Percentiles rank a stretch among this genome's conserved stretches.
These are phyloP conservation scores for Leccinum pachyderme DNA, from an alignment of 1,284 basidiomycete genomes.

Conservation along the genomic window DNA sequence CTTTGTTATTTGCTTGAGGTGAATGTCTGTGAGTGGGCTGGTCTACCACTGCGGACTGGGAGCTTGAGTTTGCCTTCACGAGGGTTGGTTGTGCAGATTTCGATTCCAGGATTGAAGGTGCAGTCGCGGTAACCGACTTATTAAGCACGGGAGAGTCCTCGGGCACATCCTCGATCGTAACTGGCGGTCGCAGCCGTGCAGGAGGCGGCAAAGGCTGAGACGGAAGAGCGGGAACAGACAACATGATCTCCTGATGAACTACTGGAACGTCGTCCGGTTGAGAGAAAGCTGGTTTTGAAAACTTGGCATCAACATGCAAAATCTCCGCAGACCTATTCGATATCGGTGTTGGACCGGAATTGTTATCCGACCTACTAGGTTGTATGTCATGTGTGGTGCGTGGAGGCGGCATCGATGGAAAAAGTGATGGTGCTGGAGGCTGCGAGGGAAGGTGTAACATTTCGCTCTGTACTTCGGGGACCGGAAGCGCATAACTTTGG, in stretches of 20 bases:
- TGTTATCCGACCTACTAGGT: constrained; percentile 4
- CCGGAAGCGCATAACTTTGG: background rate
- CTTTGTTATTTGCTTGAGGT: constrained; percentile 25
- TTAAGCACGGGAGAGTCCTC: constrained; percentile 21
- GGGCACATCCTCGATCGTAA: constrained; percentile 31
- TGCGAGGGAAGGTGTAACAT: constrained; percentile 27
- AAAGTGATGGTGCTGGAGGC: background rate
- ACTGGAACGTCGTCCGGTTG: constrained; percentile 7
- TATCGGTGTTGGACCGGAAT: background rate
- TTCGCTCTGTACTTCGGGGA: constrained; percentile 24
- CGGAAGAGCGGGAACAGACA: constrained; percentile 6
- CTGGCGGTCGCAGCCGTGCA: constrained; percentile 24
- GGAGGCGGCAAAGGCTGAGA: constrained; percentile 9
- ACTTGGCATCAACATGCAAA: constrained; percentile 9
- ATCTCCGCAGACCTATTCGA: background rate
- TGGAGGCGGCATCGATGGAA: background rate
- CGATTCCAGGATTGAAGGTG: constrained; percentile 4
- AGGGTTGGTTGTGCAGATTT: constrained; percentile 8
- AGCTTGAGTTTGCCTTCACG: constrained; percentile 2
- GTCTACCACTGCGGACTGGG: constrained; percentile 9
- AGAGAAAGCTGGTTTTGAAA: constrained; percentile 1
- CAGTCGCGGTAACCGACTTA: constrained; percentile 12
- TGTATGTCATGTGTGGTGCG: constrained; percentile 7
- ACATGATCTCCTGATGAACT: constrained; percentile 14
- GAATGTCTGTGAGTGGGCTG: constrained; percentile 18